Percentiles rank a stretch among this genome's conserved stretches.
These are phyloP conservation scores for Syzygium aromaticum DNA, from an alignment of 345 rosid genomes.

Conservation along the genomic window DNA sequence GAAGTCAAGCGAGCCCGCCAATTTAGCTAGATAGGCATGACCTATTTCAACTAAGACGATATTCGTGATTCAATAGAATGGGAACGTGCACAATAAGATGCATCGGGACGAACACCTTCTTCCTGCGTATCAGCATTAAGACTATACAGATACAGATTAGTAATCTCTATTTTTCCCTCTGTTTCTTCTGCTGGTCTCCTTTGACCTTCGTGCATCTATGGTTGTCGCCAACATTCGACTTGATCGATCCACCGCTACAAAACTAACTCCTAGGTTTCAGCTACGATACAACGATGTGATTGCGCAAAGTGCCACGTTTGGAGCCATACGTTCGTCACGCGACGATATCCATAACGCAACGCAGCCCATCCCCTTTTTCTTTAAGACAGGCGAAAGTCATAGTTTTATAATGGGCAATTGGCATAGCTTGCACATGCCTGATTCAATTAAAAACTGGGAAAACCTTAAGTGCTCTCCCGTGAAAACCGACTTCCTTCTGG, in stretches of 20 bases:
- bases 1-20: neutral
- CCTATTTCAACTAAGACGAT: neutral
- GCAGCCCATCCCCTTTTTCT: neutral
- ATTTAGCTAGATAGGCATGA: neutral
- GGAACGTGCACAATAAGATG: neutral
- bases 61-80: neutral
- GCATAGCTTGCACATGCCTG: neutral
- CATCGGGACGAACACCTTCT: fast-evolving
- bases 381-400: neutral
- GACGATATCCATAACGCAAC: neutral
- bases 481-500: neutral
- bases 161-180: neutral
- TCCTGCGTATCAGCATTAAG: neutral
- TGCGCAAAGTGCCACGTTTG: neutral
- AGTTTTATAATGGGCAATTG: neutral
- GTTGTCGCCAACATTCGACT: neutral
- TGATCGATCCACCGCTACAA: neutral
- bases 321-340: neutral
- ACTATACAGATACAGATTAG: neutral
- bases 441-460: neutral
- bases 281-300: neutral
- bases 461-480: neutral
- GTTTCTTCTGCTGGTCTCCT: neutral
- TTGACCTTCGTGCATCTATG: neutral
- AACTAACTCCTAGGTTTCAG: neutral